Evolutionary conservation across 331 rosid species (phyloP).

Genomic region (Malus hybrid): DNA sequence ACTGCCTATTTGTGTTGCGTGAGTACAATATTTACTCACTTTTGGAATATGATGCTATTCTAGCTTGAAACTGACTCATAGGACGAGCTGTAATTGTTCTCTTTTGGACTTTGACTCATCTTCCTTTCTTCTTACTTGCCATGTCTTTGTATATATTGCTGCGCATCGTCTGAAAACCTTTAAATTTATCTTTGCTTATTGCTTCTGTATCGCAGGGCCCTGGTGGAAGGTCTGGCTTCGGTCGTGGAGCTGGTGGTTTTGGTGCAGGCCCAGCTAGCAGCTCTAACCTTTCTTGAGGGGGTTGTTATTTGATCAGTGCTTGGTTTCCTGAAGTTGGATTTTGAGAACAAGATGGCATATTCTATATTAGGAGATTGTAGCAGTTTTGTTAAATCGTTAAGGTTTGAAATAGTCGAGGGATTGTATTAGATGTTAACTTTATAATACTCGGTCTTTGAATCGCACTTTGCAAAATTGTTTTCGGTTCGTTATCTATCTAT

Average conservation of each 20-base stretch:
- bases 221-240: slow-evolving; percentile 78
- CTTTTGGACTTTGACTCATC: not conserved
- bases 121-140: not conserved
- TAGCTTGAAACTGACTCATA: not conserved
- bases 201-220: slow-evolving; percentile 44
- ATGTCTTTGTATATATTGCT: not conserved
- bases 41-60: not conserved
- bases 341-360: not conserved
- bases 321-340: not conserved
- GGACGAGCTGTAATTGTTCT: not conserved
- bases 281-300: slow-evolving; percentile 33
- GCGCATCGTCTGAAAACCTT: not conserved
- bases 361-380: not conserved
- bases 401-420: not conserved
- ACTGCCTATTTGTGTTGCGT: not conserved
- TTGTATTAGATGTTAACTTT: not conserved
- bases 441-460: not conserved
- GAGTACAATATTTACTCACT: not conserved
- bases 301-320: not conserved
- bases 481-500: not conserved
- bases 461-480: not conserved
- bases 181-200: not conserved
- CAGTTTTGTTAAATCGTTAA: slow-evolving; percentile 1
- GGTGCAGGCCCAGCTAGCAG: slow-evolving; percentile 52
- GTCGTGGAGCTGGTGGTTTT: slow-evolving; percentile 75